Evolutionary conservation across 1,284 basidiomycete genomes (phyloP).

Genomic region (Rhodotorula sp.): DNA sequence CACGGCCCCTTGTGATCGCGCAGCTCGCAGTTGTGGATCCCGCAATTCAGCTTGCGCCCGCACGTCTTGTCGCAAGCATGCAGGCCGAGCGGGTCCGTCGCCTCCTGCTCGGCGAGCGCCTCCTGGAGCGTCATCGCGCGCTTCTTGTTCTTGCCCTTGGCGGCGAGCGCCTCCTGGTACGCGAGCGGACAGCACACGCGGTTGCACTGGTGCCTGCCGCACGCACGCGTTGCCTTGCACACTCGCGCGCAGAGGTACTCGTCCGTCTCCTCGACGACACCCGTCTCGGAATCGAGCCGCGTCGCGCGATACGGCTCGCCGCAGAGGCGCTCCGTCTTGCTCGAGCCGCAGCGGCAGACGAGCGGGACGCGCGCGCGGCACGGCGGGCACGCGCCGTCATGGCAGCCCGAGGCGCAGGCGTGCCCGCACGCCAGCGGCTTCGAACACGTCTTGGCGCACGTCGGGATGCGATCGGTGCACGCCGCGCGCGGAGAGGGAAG

Average conservation of each 20-base stretch:
- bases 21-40: conserved; percentile 59
- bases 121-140: conserved; percentile 6
- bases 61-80: conserved; percentile 44
- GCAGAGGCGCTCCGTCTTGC: conserved; percentile 36
- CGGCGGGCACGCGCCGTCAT: conserved; percentile 55
- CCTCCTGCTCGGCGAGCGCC: conserved; percentile 30
- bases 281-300: conserved; percentile 9
- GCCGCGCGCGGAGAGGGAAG: conserved; percentile 57
- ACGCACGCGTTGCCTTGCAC: conserved; percentile 59
- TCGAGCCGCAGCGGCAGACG: conserved; percentile 45
- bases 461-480: conserved; percentile 76
- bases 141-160: conserved; percentile 48
- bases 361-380: conserved; percentile 56
- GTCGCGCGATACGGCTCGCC: conserved; percentile 22
- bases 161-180: conserved; percentile 55
- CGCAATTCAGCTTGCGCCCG: conserved; percentile 47
- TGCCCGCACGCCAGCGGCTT: conserved; percentile 61
- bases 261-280: conserved; percentile 44
- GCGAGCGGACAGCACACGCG: conserved; percentile 81
- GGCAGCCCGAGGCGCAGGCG: conserved; percentile 63
- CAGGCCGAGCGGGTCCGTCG: conserved; percentile 43
- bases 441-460: conserved; percentile 66
- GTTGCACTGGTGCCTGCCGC: conserved; percentile 78
- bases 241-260: conserved; percentile 76
- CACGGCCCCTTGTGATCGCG: conserved; percentile 75